These are phyloP conservation scores for Cladophialophora chaetospira DNA, from an alignment of 2,329 filamentous ascomycete genomes.

Conservation along the genomic window DNA sequence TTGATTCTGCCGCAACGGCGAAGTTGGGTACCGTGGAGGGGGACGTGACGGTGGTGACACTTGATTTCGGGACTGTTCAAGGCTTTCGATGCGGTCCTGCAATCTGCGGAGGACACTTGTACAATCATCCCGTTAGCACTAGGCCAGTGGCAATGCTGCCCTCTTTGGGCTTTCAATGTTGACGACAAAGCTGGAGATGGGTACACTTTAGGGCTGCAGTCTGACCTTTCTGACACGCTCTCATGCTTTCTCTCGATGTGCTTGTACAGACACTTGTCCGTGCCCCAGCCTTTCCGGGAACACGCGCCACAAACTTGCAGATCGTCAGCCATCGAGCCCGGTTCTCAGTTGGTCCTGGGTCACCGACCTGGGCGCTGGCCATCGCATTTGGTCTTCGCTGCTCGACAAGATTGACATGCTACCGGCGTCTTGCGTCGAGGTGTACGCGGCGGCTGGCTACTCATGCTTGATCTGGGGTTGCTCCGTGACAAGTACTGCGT, in stretches of 20 bases:
- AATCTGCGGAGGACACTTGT: background rate
- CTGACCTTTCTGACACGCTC: conserved; percentile 6
- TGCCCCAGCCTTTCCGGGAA: conserved; percentile 10
- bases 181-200: background rate
- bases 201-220: background rate
- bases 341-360: conserved; percentile 14
- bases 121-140: background rate
- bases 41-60: background rate
- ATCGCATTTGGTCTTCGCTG: conserved; percentile 34
- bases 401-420: conserved; percentile 32
- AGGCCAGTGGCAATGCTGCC: background rate
- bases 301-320: conserved; percentile 9
- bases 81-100: conserved; percentile 1
- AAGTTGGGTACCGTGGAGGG: background rate
- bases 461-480: background rate
- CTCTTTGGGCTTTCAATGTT: background rate
- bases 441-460: background rate
- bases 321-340: background rate
- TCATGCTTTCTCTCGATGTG: conserved; percentile 6
- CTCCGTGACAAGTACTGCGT: background rate
- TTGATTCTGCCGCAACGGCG: background rate
- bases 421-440: conserved; percentile 30
- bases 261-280: conserved; percentile 9
- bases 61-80: conserved; percentile 1
- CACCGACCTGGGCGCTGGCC: conserved; percentile 32